These are phyloP conservation scores for Exophiala sp. DNA, from an alignment of 2,329 filamentous ascomycete species.

Conservation along the genomic window DNA sequence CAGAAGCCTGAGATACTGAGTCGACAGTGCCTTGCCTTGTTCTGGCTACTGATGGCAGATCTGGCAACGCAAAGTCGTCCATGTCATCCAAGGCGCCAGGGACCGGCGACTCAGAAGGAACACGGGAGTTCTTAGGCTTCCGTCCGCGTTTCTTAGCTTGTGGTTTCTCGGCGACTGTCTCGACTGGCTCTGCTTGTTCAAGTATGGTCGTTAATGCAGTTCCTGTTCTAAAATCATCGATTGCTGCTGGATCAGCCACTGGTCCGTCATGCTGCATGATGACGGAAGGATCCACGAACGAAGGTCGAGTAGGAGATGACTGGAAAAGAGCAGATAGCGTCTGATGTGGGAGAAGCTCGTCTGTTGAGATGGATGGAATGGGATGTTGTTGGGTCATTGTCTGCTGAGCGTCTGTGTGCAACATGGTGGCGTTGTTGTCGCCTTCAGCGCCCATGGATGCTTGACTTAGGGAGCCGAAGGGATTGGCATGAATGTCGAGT, in stretches of 20 bases:
- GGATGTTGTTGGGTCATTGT: slow-evolving; percentile 1
- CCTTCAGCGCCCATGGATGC: slow-evolving; percentile 2
- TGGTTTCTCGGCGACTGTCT: slow-evolving; percentile 3
- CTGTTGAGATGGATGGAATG: not conserved
- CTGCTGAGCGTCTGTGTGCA: not conserved
- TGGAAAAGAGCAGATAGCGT: not conserved
- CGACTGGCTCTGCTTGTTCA: not conserved
- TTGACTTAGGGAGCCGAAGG: slow-evolving; percentile 27
- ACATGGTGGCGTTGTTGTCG: not conserved
- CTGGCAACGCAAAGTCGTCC: slow-evolving; percentile 10
- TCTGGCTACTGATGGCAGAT: slow-evolving; percentile 4
- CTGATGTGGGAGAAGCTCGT: not conserved
- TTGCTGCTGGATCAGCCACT: not conserved
- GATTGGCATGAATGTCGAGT: slow-evolving; percentile 22
- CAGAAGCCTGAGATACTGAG: slow-evolving; percentile 22
- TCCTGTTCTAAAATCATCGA: not conserved
- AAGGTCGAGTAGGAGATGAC: not conserved
- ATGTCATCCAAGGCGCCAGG: slow-evolving; percentile 11
- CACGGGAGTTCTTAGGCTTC: slow-evolving; percentile 21
- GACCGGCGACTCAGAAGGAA: slow-evolving; percentile 6
- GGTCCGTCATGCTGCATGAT: slow-evolving; percentile 7
- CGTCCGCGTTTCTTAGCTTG: slow-evolving; percentile 24
- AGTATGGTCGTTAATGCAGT: not conserved
- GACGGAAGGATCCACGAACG: not conserved
- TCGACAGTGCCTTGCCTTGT: slow-evolving; percentile 23